Evolutionary conservation across 2,329 filamentous ascomycete species (phyloP).

Genomic region (Periconia digitata): DNA sequence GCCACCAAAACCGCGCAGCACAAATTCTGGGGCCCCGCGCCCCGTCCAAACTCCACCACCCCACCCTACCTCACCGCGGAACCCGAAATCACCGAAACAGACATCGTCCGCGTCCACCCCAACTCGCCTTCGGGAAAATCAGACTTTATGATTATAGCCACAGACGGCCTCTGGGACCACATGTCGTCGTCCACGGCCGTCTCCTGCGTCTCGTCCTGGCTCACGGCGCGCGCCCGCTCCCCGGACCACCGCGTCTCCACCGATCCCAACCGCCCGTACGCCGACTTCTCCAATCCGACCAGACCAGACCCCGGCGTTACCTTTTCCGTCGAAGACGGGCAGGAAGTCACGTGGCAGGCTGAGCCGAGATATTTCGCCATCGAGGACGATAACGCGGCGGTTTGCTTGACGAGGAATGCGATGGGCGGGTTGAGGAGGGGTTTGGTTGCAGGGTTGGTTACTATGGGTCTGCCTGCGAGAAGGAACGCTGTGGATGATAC

Average conservation of each 20-base stretch:
- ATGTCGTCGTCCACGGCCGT: constrained; percentile 62
- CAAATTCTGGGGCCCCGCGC: constrained; percentile 54
- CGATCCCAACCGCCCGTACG: constrained; percentile 16
- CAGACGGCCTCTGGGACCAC: constrained; percentile 68
- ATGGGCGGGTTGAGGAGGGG: constrained; percentile 51
- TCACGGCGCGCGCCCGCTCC: constrained; percentile 42
- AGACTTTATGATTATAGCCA: constrained; percentile 67
- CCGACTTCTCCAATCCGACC: constrained; percentile 10
- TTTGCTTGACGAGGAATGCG: constrained; percentile 56
- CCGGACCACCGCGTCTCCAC: constrained; percentile 13
- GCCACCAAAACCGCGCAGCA: constrained; percentile 49
- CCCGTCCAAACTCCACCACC: constrained; percentile 50
- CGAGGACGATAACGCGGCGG: constrained; percentile 56
- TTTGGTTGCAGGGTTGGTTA: constrained; percentile 45
- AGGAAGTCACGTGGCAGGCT: constrained; percentile 45
- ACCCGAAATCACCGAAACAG: constrained; percentile 63
- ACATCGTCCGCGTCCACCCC: constrained; percentile 46
- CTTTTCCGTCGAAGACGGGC: constrained; percentile 35
- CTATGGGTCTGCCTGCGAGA: constrained; percentile 32
- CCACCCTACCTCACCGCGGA: constrained; percentile 70
- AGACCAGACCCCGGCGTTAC: constrained; percentile 36
- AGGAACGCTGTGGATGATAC: constrained; percentile 53
- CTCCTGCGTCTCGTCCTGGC: constrained; percentile 59
- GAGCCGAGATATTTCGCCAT: constrained; percentile 50
- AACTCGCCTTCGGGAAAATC: constrained; percentile 1